Evolutionary conservation across 176 grass and related monocot genomes (phyloP), one percentile per base, ranked within the genome.

Genomic region (Oryza australiensis): DNA sequence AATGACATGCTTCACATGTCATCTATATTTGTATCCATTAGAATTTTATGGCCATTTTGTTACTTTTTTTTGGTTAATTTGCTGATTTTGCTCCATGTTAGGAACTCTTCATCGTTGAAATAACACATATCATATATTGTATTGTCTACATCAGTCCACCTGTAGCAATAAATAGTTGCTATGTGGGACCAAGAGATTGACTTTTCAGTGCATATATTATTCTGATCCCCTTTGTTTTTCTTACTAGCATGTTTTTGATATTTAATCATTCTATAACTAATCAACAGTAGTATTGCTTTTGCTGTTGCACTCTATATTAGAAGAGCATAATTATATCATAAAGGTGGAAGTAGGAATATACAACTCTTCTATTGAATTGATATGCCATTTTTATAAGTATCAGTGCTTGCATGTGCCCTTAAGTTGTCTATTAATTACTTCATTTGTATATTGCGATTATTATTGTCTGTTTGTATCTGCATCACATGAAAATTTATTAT

Each of bases 31-130:
- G 38, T 40, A 40, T 40, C 38, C 9, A 40, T 40, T 40, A 40
- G 9, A 40, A 10, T 40, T 40, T 40, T 40, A 40, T 40, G 15
- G 13, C 1, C 43, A 46, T 46, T 46, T 46, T 46, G 12, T 46
- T 46, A 4, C 42, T 11, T 35, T 72, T 79, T 73, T 13, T 65
- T 79, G 37, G 62, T 16, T 86, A 9, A 26, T 68, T 80, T 20
- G 32, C 38, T 40, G 38, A 2, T 40, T 40, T 40, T 40, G 7
- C 2, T 86, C 23, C 33, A 40, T 80, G 57, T 15, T 72, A n/a
- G 73, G 38, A 42, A 37, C 40, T 51, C 48, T 51, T 22, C 53
- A 35, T 12, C 20, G 26, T 80, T 53, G 45, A 74, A 59, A 59
- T 74, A 59, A 55, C 53, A 26, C 26, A 9, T 1, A 13, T 38